Evolutionary conservation across 176 grass and related monocot genomes (phyloP), one percentile per base, ranked within the genome.

Genomic region (Thinopyrum elongatum): DNA sequence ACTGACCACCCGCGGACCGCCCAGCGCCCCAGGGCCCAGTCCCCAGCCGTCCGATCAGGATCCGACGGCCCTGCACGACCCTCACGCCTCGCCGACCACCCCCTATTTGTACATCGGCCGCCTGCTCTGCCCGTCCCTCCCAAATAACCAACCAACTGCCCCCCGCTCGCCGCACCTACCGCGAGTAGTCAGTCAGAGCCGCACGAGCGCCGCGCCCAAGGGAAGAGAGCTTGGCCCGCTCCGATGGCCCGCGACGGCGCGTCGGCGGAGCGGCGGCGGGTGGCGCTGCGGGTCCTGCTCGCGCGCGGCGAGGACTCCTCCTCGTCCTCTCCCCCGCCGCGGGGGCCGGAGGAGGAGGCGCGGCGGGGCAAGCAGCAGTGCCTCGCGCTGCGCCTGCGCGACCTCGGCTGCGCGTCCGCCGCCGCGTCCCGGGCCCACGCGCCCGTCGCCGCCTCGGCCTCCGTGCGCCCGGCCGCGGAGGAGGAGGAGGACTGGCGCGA

Each of bases 361-460:
- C 25, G 22, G 44, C 12, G 44, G 27, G 14, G 26, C 51, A 86
- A 64, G 46, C 74, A 55, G 46, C 74, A 55, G 88, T 84, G 84
- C 8, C 25, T 86, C 51, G 72, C 81, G 10, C 65, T 87, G 34
- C 87, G 86, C 59, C 72, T 95, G 26, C 87, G 91, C 63, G 87
- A 93, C 22, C 87, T 98, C 42, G 93, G 95, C 42, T 98, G 95
- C 83, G 8, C 94, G 28, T 88, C 92, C 17, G 79, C 76, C 0
- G 79, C 90, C 10, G 87, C 85, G 8, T 71, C 87, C 3, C 80
- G 70, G 35, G 89, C 86, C 1, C 83, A 82, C 84, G 81, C 59
- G 25, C 95, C 84, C 25, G 85, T 12, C 3, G 77, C 74, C 2
- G 44, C 16, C 41, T 74, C 71, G 0, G 26, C 42, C 1, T 29